These are phyloP conservation scores for Chrysanthemum seticuspe DNA, from an alignment of 129 eudicot genomes.

Conservation along the genomic window DNA sequence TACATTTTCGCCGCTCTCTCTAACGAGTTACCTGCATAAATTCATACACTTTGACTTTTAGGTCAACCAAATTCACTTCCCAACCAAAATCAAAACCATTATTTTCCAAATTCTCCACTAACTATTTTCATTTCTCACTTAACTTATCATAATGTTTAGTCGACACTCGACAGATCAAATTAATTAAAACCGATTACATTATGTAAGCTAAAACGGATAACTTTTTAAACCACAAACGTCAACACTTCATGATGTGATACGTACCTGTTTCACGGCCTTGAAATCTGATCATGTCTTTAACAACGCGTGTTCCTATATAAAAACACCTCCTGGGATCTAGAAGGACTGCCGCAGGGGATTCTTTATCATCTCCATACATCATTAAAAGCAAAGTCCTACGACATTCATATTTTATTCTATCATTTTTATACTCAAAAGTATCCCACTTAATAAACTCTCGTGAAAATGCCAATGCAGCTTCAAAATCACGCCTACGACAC, in stretches of 20 bases:
- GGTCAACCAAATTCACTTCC: not conserved
- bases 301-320: not conserved
- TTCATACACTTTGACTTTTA: not conserved
- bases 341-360: not conserved
- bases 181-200: not conserved
- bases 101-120: too few species aligned
- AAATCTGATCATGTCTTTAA: not conserved
- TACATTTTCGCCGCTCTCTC: not conserved
- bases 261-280: conserved; percentile 5
- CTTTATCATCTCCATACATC: not conserved
- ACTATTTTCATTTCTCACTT: not conserved
- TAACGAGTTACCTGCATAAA: not conserved
- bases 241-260: not conserved
- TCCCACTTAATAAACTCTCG: conserved; percentile 4
- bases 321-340: not conserved
- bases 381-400: not conserved
- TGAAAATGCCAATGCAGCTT: not conserved
- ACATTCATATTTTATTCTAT: not conserved
- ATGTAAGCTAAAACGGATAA: not conserved
- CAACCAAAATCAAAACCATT: not conserved
- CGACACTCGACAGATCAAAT: not conserved
- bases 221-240: not conserved
- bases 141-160: conserved; percentile 5
- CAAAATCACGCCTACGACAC: not conserved
- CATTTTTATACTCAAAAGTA: not conserved